Evolutionary conservation across 805 yeast genomes (phyloP).

Genomic region (Sugiyamaella marilandica): DNA sequence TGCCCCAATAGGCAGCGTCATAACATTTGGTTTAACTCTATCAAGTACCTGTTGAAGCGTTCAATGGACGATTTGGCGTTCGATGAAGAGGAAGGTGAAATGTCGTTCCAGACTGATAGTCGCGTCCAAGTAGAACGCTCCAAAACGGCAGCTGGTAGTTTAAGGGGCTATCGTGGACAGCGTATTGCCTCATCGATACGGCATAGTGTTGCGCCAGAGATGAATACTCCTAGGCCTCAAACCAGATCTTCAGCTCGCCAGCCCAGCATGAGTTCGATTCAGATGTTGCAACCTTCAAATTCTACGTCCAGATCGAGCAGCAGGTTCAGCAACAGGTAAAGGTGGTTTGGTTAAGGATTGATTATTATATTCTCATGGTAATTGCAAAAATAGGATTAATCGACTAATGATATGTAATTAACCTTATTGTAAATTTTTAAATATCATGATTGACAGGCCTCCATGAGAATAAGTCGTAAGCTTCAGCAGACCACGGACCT

Average conservation of each 20-base stretch:
- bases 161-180: slow-evolving; percentile 7
- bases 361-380: too few relatives aligned
- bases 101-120: slow-evolving; percentile 13
- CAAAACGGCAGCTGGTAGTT: slow-evolving; percentile 9
- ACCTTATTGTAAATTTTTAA: not conserved
- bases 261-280: slow-evolving; percentile 15
- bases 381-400: not conserved
- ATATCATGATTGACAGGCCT: slow-evolving; percentile 18
- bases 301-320: slow-evolving; percentile 10
- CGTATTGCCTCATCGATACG: slow-evolving; percentile 20
- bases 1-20: slow-evolving; percentile 86
- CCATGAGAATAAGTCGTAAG: slow-evolving; percentile 27
- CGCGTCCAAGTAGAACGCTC: slow-evolving; percentile 18
- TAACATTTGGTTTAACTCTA: slow-evolving; percentile 83
- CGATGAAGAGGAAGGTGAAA: slow-evolving; percentile 22
- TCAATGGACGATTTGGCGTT: slow-evolving; percentile 22
- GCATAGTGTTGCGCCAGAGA: slow-evolving; percentile 25
- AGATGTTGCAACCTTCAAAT: slow-evolving; percentile 4
- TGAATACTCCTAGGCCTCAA: slow-evolving; percentile 16
- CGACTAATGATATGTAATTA: not conserved
- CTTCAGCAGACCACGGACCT: slow-evolving; percentile 33
- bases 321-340: slow-evolving; percentile 5
- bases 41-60: slow-evolving; percentile 62
- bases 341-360: not conserved
- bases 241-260: slow-evolving; percentile 12